Percentiles rank a stretch among this genome's conserved stretches.
Conservation (phyloP, 192 early-diverging fungal species). For the Coemansia sp. region DNA sequence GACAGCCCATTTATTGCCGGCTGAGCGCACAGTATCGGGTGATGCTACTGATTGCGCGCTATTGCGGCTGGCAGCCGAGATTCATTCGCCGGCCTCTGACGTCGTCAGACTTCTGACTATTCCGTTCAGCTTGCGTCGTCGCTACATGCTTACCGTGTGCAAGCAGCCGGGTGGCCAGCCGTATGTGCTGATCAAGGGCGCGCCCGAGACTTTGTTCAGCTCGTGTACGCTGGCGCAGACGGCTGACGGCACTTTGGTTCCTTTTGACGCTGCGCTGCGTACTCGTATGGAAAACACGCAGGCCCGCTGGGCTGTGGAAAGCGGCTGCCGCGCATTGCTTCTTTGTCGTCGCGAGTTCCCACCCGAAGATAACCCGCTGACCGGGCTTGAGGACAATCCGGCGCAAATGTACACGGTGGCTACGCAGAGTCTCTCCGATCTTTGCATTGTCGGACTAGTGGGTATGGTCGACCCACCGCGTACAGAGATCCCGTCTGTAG, state of each 20-base stretch:
- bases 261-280: slow-evolving; percentile 41
- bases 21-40: slow-evolving; percentile 67
- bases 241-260: slow-evolving; percentile 40
- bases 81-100: slow-evolving; percentile 10
- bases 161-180: slow-evolving; percentile 19
- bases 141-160: slow-evolving; percentile 65
- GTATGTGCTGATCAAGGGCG: slow-evolving; percentile 75
- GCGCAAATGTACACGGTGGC: slow-evolving; percentile 28
- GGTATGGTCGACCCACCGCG: slow-evolving; percentile 88
- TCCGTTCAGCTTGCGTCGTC: slow-evolving; percentile 79
- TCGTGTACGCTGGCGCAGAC: slow-evolving; percentile 51
- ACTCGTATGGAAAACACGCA: slow-evolving; percentile 48
- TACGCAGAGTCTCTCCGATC: slow-evolving; percentile 40
- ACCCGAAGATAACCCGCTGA: slow-evolving; percentile 48
- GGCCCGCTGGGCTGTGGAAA: slow-evolving; percentile 56
- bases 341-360: slow-evolving; percentile 46
- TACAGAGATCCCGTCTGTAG: slow-evolving; percentile 65
- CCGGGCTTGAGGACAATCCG: slow-evolving; percentile 35
- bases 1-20: slow-evolving; percentile 53
- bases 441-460: slow-evolving; percentile 74
- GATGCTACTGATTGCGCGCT: slow-evolving; percentile 89
- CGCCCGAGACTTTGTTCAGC: slow-evolving; percentile 73
- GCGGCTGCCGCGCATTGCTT: slow-evolving; percentile 63
- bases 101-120: slow-evolving; percentile 55
- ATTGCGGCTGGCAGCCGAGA: slow-evolving; percentile 64